These are phyloP conservation scores for Dactylellina parvicollis DNA, from an alignment of 2,329 filamentous ascomycete species.

Conservation along the genomic window DNA sequence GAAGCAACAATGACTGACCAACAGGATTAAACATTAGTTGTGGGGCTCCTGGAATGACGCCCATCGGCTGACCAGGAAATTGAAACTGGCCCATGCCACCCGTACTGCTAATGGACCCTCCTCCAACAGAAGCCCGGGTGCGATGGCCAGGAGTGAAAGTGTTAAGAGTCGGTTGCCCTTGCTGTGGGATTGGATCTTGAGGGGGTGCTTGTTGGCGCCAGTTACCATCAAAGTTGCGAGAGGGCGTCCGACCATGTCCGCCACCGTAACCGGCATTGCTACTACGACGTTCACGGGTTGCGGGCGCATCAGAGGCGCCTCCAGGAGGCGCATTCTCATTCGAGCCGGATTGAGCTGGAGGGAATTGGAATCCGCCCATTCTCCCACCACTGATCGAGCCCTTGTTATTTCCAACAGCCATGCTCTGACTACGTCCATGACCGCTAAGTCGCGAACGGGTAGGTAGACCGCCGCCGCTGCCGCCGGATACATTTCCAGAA, in stretches of 20 bases:
- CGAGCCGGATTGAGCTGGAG: conserved; percentile 65
- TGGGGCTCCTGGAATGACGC: conserved; percentile 79
- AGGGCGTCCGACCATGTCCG: conserved; percentile 79
- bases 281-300: conserved; percentile 79
- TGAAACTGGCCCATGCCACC: conserved; percentile 87
- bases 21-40: conserved; percentile 58
- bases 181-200: conserved; percentile 61
- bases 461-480: conserved; percentile 55
- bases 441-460: conserved; percentile 70
- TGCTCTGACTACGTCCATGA: conserved; percentile 86
- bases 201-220: conserved; percentile 79
- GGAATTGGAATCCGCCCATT: conserved; percentile 75
- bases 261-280: conserved; percentile 68
- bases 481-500: conserved; percentile 39
- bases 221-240: conserved; percentile 96
- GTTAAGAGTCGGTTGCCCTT: conserved; percentile 67
- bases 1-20: conserved; percentile 74
- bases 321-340: conserved; percentile 66
- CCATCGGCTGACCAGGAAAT: conserved; percentile 84
- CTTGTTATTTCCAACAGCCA: conserved; percentile 71
- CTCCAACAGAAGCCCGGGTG: conserved; percentile 79
- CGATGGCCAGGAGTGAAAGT: conserved; percentile 96
- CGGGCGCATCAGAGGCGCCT: conserved; percentile 58
- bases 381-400: conserved; percentile 71
- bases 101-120: conserved; percentile 81